Conservation (phyloP, 768 basidiomycete species). For the Royoungia palumana region DNA sequence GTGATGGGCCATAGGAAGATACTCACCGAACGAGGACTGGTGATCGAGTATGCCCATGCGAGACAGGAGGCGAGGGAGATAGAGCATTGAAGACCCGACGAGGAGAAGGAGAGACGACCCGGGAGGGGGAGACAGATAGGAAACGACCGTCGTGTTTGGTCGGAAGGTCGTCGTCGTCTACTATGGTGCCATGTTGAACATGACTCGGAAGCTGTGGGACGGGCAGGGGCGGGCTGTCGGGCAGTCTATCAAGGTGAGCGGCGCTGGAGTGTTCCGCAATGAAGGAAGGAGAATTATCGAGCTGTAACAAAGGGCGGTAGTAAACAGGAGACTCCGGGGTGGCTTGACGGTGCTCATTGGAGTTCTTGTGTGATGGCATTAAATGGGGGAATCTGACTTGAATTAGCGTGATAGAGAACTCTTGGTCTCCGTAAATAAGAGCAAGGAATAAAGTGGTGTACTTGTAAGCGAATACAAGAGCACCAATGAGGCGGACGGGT, state of each 20-base stretch:
- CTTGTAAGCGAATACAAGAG: conserved; percentile 35
- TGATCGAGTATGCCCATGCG: conserved; percentile 29
- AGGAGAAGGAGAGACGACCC: conserved; percentile 11
- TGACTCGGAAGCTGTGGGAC: conserved; percentile 6
- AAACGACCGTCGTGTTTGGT: conserved; percentile 28
- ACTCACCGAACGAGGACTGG: conserved; percentile 32
- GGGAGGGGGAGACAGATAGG: conserved; percentile 13
- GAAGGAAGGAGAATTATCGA: conserved; percentile 29
- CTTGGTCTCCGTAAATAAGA: conserved; percentile 23
- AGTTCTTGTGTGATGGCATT: conserved; percentile 29
- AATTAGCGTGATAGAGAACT: conserved; percentile 14
- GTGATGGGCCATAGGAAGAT: neutral
- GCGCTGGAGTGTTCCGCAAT: conserved; percentile 8
- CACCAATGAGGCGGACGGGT: conserved; percentile 12
- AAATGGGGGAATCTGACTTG: conserved; percentile 17
- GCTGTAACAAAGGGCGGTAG: conserved; percentile 31
- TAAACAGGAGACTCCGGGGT: conserved; percentile 17
- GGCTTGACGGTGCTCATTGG: conserved; percentile 23
- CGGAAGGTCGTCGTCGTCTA: conserved; percentile 19
- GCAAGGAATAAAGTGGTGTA: conserved; percentile 8
- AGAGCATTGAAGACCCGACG: conserved; percentile 9
- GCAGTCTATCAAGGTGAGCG: conserved; percentile 6
- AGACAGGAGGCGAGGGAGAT: conserved; percentile 11
- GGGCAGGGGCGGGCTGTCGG: conserved; percentile 4
- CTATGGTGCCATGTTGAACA: conserved; percentile 9